Base-by-base conservation (phyloP, 2,329 filamentous ascomycete species). In the Westerdykella ornata region DNA sequence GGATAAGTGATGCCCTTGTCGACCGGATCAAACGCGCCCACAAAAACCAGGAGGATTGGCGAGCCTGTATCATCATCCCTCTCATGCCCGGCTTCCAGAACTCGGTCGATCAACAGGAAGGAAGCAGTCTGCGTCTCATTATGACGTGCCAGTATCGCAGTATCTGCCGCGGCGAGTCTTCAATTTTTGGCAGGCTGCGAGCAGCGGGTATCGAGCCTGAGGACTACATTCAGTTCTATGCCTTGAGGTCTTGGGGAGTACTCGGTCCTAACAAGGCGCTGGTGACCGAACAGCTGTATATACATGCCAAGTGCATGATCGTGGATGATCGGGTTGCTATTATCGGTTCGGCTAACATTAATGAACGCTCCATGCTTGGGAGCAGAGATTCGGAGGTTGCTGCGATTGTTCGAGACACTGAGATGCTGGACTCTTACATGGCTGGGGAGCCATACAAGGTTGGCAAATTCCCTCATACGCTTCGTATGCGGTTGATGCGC, bases 41-140 rank as follows among this genome's bases (percentile, higher is more conserved):
- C 52, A 77, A 83, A 52, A 87, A 94, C 28, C 80, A 83, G 37
- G 88, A 97, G 63, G 81, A 88, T 41, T 98, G 92, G 92, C 82
- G 86, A 48, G 88, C 85, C 30, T 82, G 88, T 45, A 84, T 97
- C 49, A 68, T 97, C 47, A 94, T 98, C 44, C 92, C 92, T 1
- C 74, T 98, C 22, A 94, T 98, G 81, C 92, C 92, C n/a, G 92
- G 92, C 2, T 98, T 97, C 68, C 89, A 97, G 66, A 96, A 94
- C 58, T 94, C 88, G 0, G 90, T 98, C 15, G 88, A 95, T 53
- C 83, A 88, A 50, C 86, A 92, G 55, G 90, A 96, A 52, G 92
- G 92, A 31, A 95, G 87, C 28, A 96, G 89, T 67, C 85, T 98
- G 32, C 82, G 92, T 41, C 71, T 97, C 47, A 98, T 97, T 63